Conservation (phyloP, 1,284 basidiomycete species). For the Schizophyllum commune region DNA sequence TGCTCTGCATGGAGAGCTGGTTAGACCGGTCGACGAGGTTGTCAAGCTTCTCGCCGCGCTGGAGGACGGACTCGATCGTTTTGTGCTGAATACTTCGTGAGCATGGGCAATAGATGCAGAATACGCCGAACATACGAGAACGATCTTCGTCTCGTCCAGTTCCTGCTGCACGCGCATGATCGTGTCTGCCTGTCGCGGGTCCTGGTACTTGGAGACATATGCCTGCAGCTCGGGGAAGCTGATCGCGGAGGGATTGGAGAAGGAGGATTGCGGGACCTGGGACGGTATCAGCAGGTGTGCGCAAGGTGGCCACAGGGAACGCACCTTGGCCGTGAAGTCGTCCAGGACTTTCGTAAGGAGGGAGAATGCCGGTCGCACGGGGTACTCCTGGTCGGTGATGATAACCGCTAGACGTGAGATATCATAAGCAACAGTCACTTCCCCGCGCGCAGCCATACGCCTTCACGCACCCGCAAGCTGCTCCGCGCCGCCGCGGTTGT, state of each 20-base stretch:
- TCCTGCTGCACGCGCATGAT: slow-evolving; percentile 99
- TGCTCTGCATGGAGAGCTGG: slow-evolving; percentile 84
- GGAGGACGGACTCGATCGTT: slow-evolving; percentile 96
- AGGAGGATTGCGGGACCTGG: slow-evolving; percentile 8
- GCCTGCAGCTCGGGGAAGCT: slow-evolving; percentile 22
- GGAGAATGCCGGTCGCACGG: slow-evolving; percentile 93
- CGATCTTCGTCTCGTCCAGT: slow-evolving; percentile 98
- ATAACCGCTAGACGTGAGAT: slow-evolving; percentile 60
- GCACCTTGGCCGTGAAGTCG: slow-evolving; percentile 73
- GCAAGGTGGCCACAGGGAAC: slow-evolving; percentile 57
- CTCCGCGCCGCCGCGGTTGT: slow-evolving; percentile 75
- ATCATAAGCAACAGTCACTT: neutral
- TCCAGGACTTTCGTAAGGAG: slow-evolving; percentile 92
- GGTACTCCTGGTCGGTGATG: slow-evolving; percentile 95
- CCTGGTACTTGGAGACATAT: slow-evolving; percentile 93
- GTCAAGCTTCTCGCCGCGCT: slow-evolving; percentile 96
- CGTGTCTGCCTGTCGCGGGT: slow-evolving; percentile 95
- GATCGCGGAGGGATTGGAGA: slow-evolving; percentile 10
- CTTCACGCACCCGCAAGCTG: slow-evolving; percentile 63
- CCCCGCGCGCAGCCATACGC: slow-evolving; percentile 2
- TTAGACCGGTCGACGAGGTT: slow-evolving; percentile 95
- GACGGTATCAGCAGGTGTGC: neutral
- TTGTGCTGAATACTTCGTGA: slow-evolving; percentile 65
- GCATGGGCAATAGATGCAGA: neutral
- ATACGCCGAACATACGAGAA: slow-evolving; percentile 56